These are phyloP conservation scores for Platanthera zijinensis DNA, from an alignment of 106 monocot species.

Conservation along the genomic window DNA sequence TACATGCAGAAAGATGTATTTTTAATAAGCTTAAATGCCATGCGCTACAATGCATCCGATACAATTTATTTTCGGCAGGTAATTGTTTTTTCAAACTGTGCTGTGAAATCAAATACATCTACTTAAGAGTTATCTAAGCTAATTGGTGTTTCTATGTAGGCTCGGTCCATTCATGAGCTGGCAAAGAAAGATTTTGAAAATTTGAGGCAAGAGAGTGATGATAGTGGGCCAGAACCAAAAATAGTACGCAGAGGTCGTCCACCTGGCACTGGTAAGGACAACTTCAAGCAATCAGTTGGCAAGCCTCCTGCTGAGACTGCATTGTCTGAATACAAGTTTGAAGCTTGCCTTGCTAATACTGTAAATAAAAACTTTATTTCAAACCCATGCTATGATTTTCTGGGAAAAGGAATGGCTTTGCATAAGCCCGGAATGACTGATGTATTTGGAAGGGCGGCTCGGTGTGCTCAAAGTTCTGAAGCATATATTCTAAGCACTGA, in stretches of 20 bases:
- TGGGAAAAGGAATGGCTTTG: conserved; percentile 19
- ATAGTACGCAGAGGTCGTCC: conserved; percentile 65
- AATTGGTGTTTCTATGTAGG: conserved; percentile 32
- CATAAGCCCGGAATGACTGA: conserved; percentile 22
- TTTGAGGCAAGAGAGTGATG: conserved; percentile 73
- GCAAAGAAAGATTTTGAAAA: conserved; percentile 86
- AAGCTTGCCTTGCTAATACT: conserved; percentile 40
- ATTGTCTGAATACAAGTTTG: conserved; percentile 26
- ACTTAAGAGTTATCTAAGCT: neutral
- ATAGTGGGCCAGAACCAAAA: conserved; percentile 59
- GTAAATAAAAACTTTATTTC: conserved; percentile 20
- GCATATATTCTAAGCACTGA: conserved; percentile 16
- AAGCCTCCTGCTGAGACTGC: conserved; percentile 30
- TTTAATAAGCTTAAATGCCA: conserved; percentile 84
- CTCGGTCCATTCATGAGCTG: conserved; percentile 78
- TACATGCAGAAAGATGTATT: conserved; percentile 69
- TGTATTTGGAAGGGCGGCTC: conserved; percentile 11
- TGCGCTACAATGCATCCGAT: conserved; percentile 79
- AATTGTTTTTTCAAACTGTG: conserved; percentile 1
- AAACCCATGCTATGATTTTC: conserved; percentile 24
- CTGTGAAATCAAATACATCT: neutral
- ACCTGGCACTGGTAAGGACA: conserved; percentile 51
- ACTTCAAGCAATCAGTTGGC: conserved; percentile 27
- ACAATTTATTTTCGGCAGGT: conserved; percentile 91
- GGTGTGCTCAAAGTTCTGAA: conserved; percentile 21